Evolutionary conservation across 179 eudicot species (phyloP).

Genomic region (Patellifolia procumbens): DNA sequence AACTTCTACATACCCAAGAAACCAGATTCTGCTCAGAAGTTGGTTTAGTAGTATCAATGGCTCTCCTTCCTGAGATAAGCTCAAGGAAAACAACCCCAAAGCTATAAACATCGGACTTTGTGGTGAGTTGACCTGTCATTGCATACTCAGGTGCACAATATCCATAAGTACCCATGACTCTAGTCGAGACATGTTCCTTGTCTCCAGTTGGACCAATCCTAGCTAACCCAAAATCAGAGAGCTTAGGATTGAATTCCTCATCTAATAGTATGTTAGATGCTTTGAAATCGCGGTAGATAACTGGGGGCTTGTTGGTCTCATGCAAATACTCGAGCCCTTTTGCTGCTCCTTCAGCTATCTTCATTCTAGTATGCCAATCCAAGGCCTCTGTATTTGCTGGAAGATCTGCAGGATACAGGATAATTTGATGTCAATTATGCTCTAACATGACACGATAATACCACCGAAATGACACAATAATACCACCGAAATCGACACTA

Average conservation of each 20-base stretch:
- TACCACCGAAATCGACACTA: too few species aligned
- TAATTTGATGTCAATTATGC: neutral
- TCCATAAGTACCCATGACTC: slow-evolving; percentile 91
- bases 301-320: slow-evolving; percentile 64
- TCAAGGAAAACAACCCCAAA: slow-evolving; percentile 87
- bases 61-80: slow-evolving; percentile 79
- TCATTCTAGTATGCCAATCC: slow-evolving; percentile 82
- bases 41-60: slow-evolving; percentile 62
- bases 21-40: slow-evolving; percentile 67
- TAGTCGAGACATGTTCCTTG: slow-evolving; percentile 65
- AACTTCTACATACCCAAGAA: slow-evolving; percentile 59
- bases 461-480: too few species aligned
- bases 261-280: slow-evolving; percentile 73
- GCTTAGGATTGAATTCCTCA: slow-evolving; percentile 62
- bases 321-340: slow-evolving; percentile 81
- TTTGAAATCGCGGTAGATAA: slow-evolving; percentile 77
- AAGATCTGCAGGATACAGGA: slow-evolving; percentile 37
- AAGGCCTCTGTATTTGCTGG: slow-evolving; percentile 49
- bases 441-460: too few species aligned
- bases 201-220: slow-evolving; percentile 66
- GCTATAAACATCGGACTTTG: slow-evolving; percentile 83
- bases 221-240: slow-evolving; percentile 81
- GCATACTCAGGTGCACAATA: slow-evolving; percentile 90
- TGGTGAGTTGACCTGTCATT: slow-evolving; percentile 68
- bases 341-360: slow-evolving; percentile 79